These are phyloP conservation scores for Arabidopsis hybrid DNA, from an alignment of 441 rosid genomes.

Conservation along the genomic window DNA sequence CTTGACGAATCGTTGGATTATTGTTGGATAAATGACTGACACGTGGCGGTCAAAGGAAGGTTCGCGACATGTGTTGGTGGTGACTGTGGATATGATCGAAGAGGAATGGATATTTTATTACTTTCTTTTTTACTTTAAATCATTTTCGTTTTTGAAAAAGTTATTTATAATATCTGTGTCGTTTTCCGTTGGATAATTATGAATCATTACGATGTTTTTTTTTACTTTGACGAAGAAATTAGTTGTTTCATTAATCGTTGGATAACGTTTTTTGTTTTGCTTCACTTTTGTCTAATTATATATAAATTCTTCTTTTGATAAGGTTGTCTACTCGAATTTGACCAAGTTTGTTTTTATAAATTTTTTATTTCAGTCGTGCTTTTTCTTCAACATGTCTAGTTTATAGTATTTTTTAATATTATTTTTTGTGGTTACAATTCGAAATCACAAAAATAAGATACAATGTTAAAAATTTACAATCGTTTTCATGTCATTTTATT, in stretches of 20 bases:
- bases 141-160: neutral
- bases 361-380: neutral
- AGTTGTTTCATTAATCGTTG: neutral
- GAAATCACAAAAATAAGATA: too few relatives aligned
- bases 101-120: slow-evolving; percentile 27
- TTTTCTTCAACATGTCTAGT: too few relatives aligned
- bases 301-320: neutral
- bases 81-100: slow-evolving; percentile 36
- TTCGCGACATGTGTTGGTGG: slow-evolving; percentile 32
- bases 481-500: neutral
- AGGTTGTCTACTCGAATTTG: neutral
- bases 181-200: slow-evolving; percentile 28
- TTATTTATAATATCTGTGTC: slow-evolving; percentile 13
- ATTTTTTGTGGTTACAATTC: too few relatives aligned
- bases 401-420: too few relatives aligned
- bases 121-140: neutral
- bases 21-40: slow-evolving; percentile 15
- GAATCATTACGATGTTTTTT: slow-evolving; percentile 25
- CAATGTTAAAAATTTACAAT: neutral
- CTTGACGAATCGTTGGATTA: neutral
- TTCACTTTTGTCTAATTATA: neutral
- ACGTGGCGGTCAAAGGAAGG: slow-evolving; percentile 27
- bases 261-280: slow-evolving; percentile 12
- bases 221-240: slow-evolving; percentile 13
- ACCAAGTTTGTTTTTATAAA: neutral